These are phyloP conservation scores for Prototheca wickerhamii DNA, from an alignment of 163 green algal species.

Conservation along the genomic window DNA sequence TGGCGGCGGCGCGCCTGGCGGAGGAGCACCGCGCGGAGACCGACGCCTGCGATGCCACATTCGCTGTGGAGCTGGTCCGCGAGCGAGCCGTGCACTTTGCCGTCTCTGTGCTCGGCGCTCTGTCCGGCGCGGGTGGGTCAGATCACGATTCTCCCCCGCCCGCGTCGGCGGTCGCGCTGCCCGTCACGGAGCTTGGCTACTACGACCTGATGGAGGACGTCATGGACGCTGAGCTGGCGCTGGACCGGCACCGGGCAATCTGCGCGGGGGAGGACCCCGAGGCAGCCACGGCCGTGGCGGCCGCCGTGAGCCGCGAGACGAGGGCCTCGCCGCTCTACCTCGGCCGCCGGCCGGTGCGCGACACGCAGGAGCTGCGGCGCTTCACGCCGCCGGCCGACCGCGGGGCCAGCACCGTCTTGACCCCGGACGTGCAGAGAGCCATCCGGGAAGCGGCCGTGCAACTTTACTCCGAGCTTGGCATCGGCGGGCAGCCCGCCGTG, in stretches of 20 bases:
- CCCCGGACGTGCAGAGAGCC: slow-evolving; percentile 1
- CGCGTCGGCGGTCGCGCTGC: slow-evolving; percentile 17
- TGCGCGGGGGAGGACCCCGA: slow-evolving; percentile 3
- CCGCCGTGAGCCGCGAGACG: slow-evolving; percentile 1
- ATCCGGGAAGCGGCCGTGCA: slow-evolving; percentile 4
- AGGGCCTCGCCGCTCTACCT: slow-evolving; percentile 4
- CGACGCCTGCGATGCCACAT: neutral
- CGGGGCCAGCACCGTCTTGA: too few relatives aligned
- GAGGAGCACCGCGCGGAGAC: neutral
- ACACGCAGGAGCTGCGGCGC: slow-evolving; percentile 19
- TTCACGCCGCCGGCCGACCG: slow-evolving; percentile 10
- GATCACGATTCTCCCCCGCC: too few relatives aligned
- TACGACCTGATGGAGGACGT: slow-evolving; percentile 24
- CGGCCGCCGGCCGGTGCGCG: slow-evolving; percentile 3
- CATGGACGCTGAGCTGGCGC: neutral
- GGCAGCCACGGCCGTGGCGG: slow-evolving; percentile 7
- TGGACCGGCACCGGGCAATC: neutral
- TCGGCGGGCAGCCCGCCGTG: slow-evolving; percentile 22
- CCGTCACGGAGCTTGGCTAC: slow-evolving; percentile 18
- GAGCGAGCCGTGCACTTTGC: slow-evolving; percentile 15
- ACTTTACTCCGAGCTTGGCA: slow-evolving; percentile 17
- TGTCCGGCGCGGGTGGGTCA: too few relatives aligned
- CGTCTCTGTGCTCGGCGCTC: slow-evolving; percentile 14
- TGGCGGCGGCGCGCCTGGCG: slow-evolving; percentile 6
- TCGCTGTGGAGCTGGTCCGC: slow-evolving; percentile 20